Conservation (phyloP, 768 basidiomycete species). For the Leccinum longicurvipes region DNA sequence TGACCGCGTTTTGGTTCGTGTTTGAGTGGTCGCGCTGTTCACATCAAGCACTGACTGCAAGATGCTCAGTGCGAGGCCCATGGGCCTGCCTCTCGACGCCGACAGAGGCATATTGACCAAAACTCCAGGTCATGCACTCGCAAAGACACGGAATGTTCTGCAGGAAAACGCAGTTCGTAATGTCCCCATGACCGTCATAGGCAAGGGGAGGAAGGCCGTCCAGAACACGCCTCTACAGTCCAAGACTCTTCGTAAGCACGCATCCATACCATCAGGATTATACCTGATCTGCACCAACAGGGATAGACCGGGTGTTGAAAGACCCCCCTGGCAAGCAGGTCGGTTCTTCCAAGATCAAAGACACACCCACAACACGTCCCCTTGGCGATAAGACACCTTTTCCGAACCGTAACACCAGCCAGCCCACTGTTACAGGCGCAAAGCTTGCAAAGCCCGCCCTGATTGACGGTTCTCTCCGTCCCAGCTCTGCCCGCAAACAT, state of each 20-base stretch:
- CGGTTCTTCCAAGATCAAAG: constrained; percentile 23
- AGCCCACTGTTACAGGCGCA: constrained; percentile 33
- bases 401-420: constrained; percentile 50
- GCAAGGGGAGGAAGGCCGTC: constrained; percentile 41
- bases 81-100: constrained; percentile 25
- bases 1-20: constrained; percentile 27
- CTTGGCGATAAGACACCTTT: constrained; percentile 76
- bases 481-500: constrained; percentile 68
- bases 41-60: constrained; percentile 7
- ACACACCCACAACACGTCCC: constrained; percentile 39
- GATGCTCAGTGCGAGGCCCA: constrained; percentile 29
- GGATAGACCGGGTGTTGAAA: constrained; percentile 21
- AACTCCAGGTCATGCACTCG: constrained; percentile 53
- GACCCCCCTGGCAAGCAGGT: constrained; percentile 26
- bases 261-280: too few relatives aligned
- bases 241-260: constrained; percentile 28
- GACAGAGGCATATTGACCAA: constrained; percentile 34
- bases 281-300: constrained; percentile 6
- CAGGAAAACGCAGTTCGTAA: constrained; percentile 50
- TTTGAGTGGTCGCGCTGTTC: background rate
- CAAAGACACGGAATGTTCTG: constrained; percentile 35
- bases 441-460: constrained; percentile 38
- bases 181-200: constrained; percentile 40
- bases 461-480: constrained; percentile 48
- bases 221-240: constrained; percentile 36